Evolutionary conservation across 805 yeast genomes (phyloP).

Genomic region (Scheffersomyces coipomensis): DNA sequence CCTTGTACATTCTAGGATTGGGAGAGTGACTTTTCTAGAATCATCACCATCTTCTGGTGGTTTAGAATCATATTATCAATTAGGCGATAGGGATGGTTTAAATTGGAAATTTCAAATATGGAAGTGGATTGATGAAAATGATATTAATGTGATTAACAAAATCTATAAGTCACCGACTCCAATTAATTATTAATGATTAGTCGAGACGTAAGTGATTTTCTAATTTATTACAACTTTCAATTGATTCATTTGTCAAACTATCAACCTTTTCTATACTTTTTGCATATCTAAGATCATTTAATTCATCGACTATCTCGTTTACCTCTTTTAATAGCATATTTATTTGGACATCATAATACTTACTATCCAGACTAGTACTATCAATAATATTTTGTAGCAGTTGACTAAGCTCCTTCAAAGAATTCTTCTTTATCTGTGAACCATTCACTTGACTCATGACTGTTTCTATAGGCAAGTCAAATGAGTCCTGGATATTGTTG

Average conservation of each 20-base stretch:
- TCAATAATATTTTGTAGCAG: not conserved
- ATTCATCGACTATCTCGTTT: not conserved
- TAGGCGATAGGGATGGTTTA: conserved; percentile 71
- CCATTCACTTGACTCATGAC: not conserved
- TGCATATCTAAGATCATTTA: not conserved
- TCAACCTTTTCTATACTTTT: not conserved
- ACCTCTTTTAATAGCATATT: not conserved
- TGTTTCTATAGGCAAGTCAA: not conserved
- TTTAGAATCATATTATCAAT: conserved; percentile 66
- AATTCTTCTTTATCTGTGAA: no score
- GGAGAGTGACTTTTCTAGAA: conserved; percentile 60
- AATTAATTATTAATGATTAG: not conserved
- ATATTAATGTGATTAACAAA: conserved; percentile 1
- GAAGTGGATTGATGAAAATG: conserved; percentile 56
- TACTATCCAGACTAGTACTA: not conserved
- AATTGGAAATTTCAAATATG: conserved; percentile 90
- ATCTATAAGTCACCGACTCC: not conserved
- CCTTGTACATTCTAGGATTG: conserved; percentile 81
- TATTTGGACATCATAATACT: not conserved
- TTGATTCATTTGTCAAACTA: not conserved
- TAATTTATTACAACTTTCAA: not conserved
- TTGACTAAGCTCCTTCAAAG: no score
- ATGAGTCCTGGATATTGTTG: not conserved
- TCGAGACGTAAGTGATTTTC: not conserved
- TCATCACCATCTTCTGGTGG: conserved; percentile 38